These are phyloP conservation scores for Fusarium armeniacum DNA, from an alignment of 2,329 filamentous ascomycete genomes.

Conservation along the genomic window DNA sequence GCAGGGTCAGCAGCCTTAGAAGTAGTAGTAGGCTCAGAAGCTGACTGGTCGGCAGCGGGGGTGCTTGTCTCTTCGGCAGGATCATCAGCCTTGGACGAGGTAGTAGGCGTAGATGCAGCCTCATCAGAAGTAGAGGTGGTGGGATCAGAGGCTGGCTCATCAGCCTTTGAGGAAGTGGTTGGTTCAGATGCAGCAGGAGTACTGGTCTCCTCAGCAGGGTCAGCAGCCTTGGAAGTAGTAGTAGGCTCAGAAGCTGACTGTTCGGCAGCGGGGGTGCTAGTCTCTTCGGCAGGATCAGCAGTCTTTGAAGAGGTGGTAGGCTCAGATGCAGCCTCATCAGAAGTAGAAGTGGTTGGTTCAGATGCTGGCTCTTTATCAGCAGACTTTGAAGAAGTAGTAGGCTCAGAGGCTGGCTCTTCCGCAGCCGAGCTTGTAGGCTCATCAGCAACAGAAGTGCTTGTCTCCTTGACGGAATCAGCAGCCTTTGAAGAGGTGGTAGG, in stretches of 20 bases:
- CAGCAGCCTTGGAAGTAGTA: not conserved
- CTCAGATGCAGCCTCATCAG: not conserved
- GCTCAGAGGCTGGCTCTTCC: too few relatives aligned
- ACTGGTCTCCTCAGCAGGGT: not conserved
- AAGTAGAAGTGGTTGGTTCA: not conserved
- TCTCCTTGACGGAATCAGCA: not conserved
- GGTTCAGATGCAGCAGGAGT: not conserved
- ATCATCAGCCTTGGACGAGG: not conserved
- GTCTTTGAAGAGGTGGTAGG: not conserved
- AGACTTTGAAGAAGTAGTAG: not conserved
- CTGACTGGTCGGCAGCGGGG: not conserved
- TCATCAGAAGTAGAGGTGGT: too few relatives aligned
- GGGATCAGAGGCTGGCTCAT: too few relatives aligned
- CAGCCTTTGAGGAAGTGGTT: too few relatives aligned
- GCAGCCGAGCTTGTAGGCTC: too few relatives aligned
- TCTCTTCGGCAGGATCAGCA: not conserved
- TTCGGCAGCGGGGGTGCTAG: not conserved
- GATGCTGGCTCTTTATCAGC: not conserved
- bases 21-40: not conserved
- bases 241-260: not conserved
- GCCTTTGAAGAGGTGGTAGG: not conserved
- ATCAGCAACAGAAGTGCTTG: not conserved
- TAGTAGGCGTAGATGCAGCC: too few relatives aligned
- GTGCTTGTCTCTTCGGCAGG: not conserved
- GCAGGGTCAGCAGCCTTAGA: not conserved